Evolutionary conservation across 768 basidiomycete genomes (phyloP).

Genomic region (Neoboletus magnificus): DNA sequence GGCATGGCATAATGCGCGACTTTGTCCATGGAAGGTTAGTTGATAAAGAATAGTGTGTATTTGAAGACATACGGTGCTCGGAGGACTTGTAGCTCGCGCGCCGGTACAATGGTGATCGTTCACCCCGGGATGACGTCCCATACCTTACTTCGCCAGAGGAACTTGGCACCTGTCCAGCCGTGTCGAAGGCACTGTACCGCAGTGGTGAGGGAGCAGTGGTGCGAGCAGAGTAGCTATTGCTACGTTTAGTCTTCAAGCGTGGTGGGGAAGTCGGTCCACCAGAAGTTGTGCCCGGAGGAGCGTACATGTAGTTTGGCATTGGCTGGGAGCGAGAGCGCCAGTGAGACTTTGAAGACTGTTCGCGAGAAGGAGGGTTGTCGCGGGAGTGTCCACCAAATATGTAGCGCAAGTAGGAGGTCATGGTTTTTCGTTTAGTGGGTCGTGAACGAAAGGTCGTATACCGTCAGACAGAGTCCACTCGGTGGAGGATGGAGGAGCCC

Average conservation of each 20-base stretch:
- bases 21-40: constrained; percentile 6
- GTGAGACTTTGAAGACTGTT: constrained; percentile 38
- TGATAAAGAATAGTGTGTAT: background rate
- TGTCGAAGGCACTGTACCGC: constrained; percentile 38
- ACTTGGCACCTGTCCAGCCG: constrained; percentile 18
- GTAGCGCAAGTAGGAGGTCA: constrained; percentile 52
- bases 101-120: constrained; percentile 39
- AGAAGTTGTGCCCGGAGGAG: constrained; percentile 26
- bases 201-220: constrained; percentile 40
- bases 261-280: constrained; percentile 38
- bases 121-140: constrained; percentile 28
- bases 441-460: constrained; percentile 21
- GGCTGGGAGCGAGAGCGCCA: constrained; percentile 41
- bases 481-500: constrained; percentile 8
- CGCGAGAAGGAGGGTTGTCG: constrained; percentile 24
- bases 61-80: constrained; percentile 42
- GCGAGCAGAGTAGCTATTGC: constrained; percentile 38
- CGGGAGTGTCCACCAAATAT: constrained; percentile 39
- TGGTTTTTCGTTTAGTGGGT: constrained; percentile 22
- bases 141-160: constrained; percentile 33
- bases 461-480: constrained; percentile 11
- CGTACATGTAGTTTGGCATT: constrained; percentile 41
- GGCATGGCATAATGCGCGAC: constrained; percentile 32
- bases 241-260: constrained; percentile 35
- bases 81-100: constrained; percentile 43